Evolutionary conservation across 257 asterid species (phyloP), one percentile per base, ranked within the genome.

Genomic region (Plantago ovata): DNA sequence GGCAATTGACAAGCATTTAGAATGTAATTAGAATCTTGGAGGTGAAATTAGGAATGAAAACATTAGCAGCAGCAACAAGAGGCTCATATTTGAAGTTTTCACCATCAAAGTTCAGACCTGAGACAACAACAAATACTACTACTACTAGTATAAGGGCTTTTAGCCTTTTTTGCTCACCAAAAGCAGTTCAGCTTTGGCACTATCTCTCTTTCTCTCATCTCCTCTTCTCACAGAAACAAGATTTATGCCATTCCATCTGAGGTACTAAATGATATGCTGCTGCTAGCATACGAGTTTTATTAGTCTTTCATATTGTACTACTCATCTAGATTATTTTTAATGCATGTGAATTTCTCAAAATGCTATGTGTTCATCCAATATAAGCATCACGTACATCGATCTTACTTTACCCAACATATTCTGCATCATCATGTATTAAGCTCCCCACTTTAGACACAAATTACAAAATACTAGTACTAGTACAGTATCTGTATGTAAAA

Each of bases 351-450:
- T n/a, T n/a, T n/a, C n/a, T n/a, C n/a, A n/a, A 74, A 92, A 92
- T 6, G 96, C 81, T 55, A 81, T 69, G 50, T 92, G 96, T 68
- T 92, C 98, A n/a, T 92, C 98, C 81, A 92, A 55, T 0, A 76
- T 80, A 9, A 77, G 82, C 71, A 76, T 42, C 28, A 66, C 88
- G 33, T 85, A 88, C 83, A 84, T 50, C 6, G 93, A 73, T 77
- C 96, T 85, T 82, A 85, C 15, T 10, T 84, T 85, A 38, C 85
- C 72, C 69, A 88, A 66, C 45, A 82, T 57, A 19, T 67, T 69
- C 98, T 92, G 94, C n/a, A n/a, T n/a, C 90, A 71, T 49, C 28
- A 22, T 3, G 13, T 16, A 51, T 21, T 23, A 19, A 49, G 55
- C 9, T 21, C 32, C 23, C 36, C 36, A 28, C 10, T 49, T 49